Conservation (phyloP, 441 rosid genomes). For the Gossypium trilobum region DNA sequence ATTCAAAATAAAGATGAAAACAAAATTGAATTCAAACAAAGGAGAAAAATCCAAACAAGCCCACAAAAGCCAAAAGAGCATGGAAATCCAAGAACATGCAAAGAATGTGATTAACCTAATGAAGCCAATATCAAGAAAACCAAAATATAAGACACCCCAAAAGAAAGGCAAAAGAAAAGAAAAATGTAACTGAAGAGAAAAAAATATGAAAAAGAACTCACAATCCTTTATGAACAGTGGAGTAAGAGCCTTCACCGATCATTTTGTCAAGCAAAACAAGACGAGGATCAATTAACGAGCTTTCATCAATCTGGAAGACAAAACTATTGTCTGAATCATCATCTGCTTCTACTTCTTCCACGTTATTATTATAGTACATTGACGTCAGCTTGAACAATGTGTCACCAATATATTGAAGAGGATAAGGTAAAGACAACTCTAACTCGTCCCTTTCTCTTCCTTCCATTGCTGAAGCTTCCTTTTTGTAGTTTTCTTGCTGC, state of each 20-base stretch:
- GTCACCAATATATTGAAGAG: neutral
- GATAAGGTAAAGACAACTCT: conserved; percentile 20
- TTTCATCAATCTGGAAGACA: conserved; percentile 29
- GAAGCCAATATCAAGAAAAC: conserved; percentile 8
- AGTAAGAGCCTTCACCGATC: conserved; percentile 41
- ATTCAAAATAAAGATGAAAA: neutral
- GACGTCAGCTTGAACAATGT: conserved; percentile 10
- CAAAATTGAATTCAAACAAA: neutral
- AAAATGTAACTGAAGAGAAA: neutral
- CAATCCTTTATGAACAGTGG: conserved; percentile 42
- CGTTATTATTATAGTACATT: conserved; percentile 12
- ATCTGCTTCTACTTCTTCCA: conserved; percentile 15
- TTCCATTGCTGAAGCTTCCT: conserved; percentile 22
- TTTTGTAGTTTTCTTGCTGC: conserved; percentile 17
- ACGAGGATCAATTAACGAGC: conserved; percentile 33
- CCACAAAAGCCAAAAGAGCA: conserved; percentile 2
- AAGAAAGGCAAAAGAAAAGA: neutral
- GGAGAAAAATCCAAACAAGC: neutral
- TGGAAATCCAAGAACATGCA: conserved; percentile 15
- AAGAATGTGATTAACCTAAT: conserved; percentile 17
- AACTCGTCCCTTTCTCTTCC: conserved; percentile 12
- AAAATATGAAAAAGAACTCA: conserved; percentile 22
- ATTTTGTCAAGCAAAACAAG: conserved; percentile 23
- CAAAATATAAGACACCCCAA: neutral
- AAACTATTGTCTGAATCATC: conserved; percentile 22